Evolutionary conservation across 225 moss, liverwort and hornwort species (phyloP).

Genomic region (Pleurozium schreberi): DNA sequence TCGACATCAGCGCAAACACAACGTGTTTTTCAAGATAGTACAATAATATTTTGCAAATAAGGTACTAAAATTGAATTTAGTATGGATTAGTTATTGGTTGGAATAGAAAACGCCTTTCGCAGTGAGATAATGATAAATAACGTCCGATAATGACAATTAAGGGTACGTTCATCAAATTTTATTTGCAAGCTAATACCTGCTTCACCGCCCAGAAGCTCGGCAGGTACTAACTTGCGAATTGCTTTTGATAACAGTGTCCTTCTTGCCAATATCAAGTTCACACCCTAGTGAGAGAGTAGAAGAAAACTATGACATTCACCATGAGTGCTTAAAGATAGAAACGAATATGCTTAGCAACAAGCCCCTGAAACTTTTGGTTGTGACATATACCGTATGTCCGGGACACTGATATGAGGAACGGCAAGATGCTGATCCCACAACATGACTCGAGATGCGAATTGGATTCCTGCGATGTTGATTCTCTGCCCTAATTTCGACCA

Average conservation of each 20-base stretch:
- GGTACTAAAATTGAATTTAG: neutral
- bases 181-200: neutral
- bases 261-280: neutral
- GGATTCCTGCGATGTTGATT: slow-evolving; percentile 63
- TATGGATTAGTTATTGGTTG: neutral
- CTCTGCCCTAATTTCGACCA: slow-evolving; percentile 76
- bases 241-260: neutral
- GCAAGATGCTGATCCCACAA: slow-evolving; percentile 68
- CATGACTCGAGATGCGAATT: slow-evolving; percentile 62
- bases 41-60: neutral
- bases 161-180: neutral
- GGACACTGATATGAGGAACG: slow-evolving; percentile 86
- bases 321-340: neutral
- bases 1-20: neutral
- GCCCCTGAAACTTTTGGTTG: neutral
- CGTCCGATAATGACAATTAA: neutral
- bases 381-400: slow-evolving; percentile 56
- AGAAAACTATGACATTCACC: neutral
- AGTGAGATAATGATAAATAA: neutral
- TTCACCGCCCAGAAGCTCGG: neutral
- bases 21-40: neutral
- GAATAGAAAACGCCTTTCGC: neutral
- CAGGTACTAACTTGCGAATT: neutral
- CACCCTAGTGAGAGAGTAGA: neutral
- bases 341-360: neutral